phyloP scores from a whole-genome alignment of 192 early-diverging fungal genomes.

The Coemansia sp. region DNA sequence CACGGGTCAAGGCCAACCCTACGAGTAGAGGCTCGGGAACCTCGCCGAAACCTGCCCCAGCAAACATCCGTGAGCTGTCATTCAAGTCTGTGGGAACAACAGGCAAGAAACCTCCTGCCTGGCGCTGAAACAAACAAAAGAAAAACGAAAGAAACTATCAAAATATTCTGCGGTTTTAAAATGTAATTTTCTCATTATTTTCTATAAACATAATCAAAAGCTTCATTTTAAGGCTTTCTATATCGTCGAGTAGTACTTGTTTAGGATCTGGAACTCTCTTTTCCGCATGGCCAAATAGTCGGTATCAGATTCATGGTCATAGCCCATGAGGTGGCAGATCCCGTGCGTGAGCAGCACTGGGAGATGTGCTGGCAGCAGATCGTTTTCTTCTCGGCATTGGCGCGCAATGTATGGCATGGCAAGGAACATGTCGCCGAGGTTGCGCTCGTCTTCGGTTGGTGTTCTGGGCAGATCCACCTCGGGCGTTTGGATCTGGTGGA shows the following conservation, averaged over 20 bases:
- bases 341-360: slow-evolving; percentile 65
- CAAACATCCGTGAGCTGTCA: slow-evolving; percentile 26
- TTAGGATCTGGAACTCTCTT: slow-evolving; percentile 43
- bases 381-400: slow-evolving; percentile 55
- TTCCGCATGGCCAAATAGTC: slow-evolving; percentile 50
- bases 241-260: slow-evolving; percentile 13
- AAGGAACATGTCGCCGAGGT: slow-evolving; percentile 68
- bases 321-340: slow-evolving; percentile 69
- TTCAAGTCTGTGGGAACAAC: slow-evolving; percentile 44
- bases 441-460: slow-evolving; percentile 51
- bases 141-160: neutral
- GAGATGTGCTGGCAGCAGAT: slow-evolving; percentile 53
- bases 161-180: neutral
- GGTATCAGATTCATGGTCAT: slow-evolving; percentile 61
- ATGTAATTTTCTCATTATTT: neutral
- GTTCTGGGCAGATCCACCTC: slow-evolving; percentile 26
- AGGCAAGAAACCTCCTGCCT: slow-evolving; percentile 25
- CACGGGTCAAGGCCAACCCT: slow-evolving; percentile 35
- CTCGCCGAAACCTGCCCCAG: slow-evolving; percentile 24
- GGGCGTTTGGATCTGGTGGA: slow-evolving; percentile 46
- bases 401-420: slow-evolving; percentile 59
- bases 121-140: slow-evolving; percentile 33
- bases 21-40: slow-evolving; percentile 18
- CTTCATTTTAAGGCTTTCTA: neutral
- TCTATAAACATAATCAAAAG: neutral